A percentile compares a stretch with the other conserved stretches of the same genome.
phyloP scores from a whole-genome alignment of 2,329 filamentous ascomycete genomes.

The Xylariaceae sp. region DNA sequence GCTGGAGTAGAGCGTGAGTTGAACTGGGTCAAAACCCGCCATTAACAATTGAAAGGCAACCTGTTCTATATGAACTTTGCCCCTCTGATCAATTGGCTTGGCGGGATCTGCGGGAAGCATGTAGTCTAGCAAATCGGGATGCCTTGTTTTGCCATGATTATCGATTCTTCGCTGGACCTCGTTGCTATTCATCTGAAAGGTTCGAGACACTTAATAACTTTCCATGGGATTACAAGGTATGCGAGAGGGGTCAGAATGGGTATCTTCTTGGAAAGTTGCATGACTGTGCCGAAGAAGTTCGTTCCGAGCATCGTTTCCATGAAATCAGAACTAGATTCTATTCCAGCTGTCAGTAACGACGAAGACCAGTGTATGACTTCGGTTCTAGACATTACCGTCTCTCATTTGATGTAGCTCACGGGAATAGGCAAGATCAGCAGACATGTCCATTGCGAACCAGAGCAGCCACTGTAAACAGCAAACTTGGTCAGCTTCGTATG shows the following conservation, averaged over 20 bases:
- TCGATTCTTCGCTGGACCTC: slow-evolving; percentile 1
- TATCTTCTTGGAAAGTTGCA: slow-evolving; percentile 5
- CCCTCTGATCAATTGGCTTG: slow-evolving; percentile 13
- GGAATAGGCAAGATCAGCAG: slow-evolving; percentile 23
- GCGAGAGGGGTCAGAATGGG: slow-evolving; percentile 8
- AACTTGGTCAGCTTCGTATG: too few species aligned
- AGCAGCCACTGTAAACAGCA: too few species aligned
- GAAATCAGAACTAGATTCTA: neutral
- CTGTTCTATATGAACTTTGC: slow-evolving; percentile 22
- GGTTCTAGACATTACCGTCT: slow-evolving; percentile 16
- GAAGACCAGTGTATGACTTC: neutral
- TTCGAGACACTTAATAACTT: slow-evolving; percentile 5
- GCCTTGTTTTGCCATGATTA: slow-evolving; percentile 1
- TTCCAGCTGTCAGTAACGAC: neutral
- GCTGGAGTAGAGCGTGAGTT: slow-evolving; percentile 12
- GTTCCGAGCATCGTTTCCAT: slow-evolving; percentile 5
- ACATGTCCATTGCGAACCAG: slow-evolving; percentile 24
- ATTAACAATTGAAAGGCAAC: slow-evolving; percentile 38
- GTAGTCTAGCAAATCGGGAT: slow-evolving; percentile 5
- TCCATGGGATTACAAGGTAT: slow-evolving; percentile 5
- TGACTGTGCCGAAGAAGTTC: slow-evolving; percentile 7
- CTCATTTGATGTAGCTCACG: slow-evolving; percentile 16
- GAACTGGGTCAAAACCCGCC: slow-evolving; percentile 22
- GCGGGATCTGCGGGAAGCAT: slow-evolving; percentile 9
- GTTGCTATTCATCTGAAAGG: neutral